Conservation (phyloP, 2,329 filamentous ascomycete species). For the Tolypocladium nubicola region DNA sequence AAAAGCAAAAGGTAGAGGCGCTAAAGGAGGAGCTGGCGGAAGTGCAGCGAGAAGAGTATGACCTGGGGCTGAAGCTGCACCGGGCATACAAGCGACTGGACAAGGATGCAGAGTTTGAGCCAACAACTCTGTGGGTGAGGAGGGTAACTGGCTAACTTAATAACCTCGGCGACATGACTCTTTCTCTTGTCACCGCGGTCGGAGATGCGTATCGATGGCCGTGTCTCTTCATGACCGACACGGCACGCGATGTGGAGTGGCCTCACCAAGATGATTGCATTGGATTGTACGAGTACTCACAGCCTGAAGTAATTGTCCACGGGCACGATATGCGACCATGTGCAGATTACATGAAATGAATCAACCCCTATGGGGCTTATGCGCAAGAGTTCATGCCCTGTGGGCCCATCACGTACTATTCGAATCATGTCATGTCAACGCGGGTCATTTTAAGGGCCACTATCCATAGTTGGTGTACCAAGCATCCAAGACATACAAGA, state of each 20-base stretch:
- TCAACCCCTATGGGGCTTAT: not conserved
- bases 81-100: constrained; percentile 67
- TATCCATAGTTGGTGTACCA: no score
- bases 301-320: not conserved
- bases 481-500: no score
- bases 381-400: not conserved
- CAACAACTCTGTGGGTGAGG: constrained; percentile 66
- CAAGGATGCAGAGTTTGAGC: constrained; percentile 52
- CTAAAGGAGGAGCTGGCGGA: constrained; percentile 60
- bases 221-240: not conserved
- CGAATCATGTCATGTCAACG: not conserved
- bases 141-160: constrained; percentile 53
- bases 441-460: not conserved
- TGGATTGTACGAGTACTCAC: not conserved
- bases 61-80: constrained; percentile 65
- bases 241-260: not conserved
- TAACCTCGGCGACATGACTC: not conserved
- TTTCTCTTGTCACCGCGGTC: not conserved
- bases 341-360: not conserved
- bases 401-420: not conserved
- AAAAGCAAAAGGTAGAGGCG: constrained; percentile 56
- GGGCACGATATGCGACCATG: not conserved
- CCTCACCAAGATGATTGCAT: not conserved
- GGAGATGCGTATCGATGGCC: not conserved
- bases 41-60: constrained; percentile 66